Base-by-base conservation (phyloP, 176 grass and related monocot species). In the Cenchrus fungigraminus region DNA sequence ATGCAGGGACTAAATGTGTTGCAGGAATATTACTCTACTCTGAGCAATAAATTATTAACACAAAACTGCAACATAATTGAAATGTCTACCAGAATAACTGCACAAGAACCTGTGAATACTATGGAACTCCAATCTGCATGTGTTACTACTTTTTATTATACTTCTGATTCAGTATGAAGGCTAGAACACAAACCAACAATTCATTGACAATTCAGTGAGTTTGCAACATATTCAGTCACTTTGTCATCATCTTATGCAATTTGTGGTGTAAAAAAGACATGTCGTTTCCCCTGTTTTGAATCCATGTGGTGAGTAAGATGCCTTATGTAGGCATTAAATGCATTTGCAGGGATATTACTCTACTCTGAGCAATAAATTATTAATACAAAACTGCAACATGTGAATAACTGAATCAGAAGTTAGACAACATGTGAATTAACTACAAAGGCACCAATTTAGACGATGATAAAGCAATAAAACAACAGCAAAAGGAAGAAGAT, bases 131-230 rank as follows among this genome's bases (percentile, higher is more conserved):
- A 82, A 78, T 61, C 47, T 51, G 15, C 10, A 60, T 9, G 13
- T 12, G 11, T 42, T 37, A 56, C 17, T 67, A 1, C 1, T 15
- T 56, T 19, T 55, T 51, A 72, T 43, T 14, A 37, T 69, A 63
- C 17, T 79, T 85, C 65, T 40, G 53, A 70, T 79, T 86, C 28
- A 50, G 77, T n/a, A 66, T 47, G 0, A 85, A 47, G 31, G 13
- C 8, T 42, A 79, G 8, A 79, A 25, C 25, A 25, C 25, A 25
- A 25, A 25, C 25, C 28, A 73, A 73, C 50, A 73, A 32, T 53
- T 50, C 14, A 73, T 73, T 74, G 28, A 74, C 15, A 54, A 14
- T 17, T 51, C 12, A 73, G 44, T 25, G 45, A 72, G 0, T 49
- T 44, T 72, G 22, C 12, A 31, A 15, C 47, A 73, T 73, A 52